Conservation (phyloP, 352 stramenopile species). For the Phytopythium boreale region DNA sequence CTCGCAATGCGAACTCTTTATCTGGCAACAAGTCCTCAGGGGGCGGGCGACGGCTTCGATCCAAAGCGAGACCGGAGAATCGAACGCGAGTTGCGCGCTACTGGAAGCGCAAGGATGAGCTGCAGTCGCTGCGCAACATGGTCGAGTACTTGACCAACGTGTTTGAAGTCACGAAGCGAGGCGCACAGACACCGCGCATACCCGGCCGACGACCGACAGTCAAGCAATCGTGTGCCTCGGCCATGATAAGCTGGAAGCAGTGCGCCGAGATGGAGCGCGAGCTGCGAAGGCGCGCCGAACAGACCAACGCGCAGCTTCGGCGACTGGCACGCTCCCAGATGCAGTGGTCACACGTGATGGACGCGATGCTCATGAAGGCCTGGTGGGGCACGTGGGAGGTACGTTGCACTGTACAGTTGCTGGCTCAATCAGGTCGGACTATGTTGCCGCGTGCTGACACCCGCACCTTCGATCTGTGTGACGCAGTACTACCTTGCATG, state of each 20-base stretch:
- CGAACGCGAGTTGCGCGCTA: not conserved
- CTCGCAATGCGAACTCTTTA: too few relatives aligned
- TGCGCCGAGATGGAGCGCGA: not conserved
- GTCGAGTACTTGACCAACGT: not conserved
- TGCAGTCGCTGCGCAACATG: conserved; percentile 3
- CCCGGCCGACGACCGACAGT: too few relatives aligned
- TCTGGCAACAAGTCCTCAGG: too few relatives aligned
- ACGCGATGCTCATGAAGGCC: not conserved
- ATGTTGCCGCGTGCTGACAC: not conserved
- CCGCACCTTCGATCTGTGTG: not conserved
- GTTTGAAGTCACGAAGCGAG: not conserved
- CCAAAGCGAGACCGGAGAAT: not conserved
- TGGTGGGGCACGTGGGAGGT: not conserved
- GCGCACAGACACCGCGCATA: too few relatives aligned
- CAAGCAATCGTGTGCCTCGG: not conserved
- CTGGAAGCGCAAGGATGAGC: not conserved
- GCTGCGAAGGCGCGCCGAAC: not conserved
- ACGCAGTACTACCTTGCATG: not conserved
- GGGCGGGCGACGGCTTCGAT: too few relatives aligned
- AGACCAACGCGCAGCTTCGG: not conserved
- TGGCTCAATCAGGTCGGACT: too few relatives aligned
- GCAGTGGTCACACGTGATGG: not conserved
- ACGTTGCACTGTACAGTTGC: not conserved
- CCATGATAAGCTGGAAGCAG: not conserved
- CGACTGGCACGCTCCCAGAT: not conserved